Percentiles rank a stretch among this genome's conserved stretches.
Conservation (phyloP, 2,329 filamentous ascomycete species). For the Colletotrichum chlorophyti region DNA sequence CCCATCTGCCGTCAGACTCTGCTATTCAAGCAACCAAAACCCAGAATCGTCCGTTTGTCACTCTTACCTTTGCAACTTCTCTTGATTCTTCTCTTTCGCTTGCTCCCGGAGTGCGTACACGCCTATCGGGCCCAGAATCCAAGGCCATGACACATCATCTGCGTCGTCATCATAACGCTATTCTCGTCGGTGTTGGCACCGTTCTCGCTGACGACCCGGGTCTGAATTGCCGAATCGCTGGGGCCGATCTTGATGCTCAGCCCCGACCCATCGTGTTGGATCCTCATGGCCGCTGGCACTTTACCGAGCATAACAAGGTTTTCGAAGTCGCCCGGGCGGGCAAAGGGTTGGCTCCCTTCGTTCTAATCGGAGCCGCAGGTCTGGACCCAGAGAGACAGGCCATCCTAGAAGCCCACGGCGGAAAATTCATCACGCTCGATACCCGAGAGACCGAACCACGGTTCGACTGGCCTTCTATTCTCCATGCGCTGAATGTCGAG, state of each 20-base stretch:
- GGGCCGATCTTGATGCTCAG: slow-evolving; percentile 62
- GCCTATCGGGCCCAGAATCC: slow-evolving; percentile 80
- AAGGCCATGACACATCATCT: slow-evolving; percentile 96
- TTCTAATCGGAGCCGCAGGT: slow-evolving; percentile 61
- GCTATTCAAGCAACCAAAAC: slow-evolving; percentile 7
- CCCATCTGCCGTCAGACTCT: slow-evolving; percentile 34
- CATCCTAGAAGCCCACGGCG: slow-evolving; percentile 57
- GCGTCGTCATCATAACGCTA: slow-evolving; percentile 81
- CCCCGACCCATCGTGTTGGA: slow-evolving; percentile 86
- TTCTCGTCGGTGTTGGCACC: slow-evolving; percentile 85
- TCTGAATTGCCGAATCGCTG: slow-evolving; percentile 79
- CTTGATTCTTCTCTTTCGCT: slow-evolving; percentile 83
- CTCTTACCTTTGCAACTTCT: slow-evolving; percentile 89
- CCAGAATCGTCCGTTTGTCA: slow-evolving; percentile 60
- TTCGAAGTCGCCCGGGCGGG: slow-evolving; percentile 69
- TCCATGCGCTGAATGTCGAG: slow-evolving; percentile 62
- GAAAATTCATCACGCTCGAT: slow-evolving; percentile 55
- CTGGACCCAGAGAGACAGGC: slow-evolving; percentile 47
- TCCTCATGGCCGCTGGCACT: slow-evolving; percentile 76
- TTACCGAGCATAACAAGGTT: slow-evolving; percentile 67
- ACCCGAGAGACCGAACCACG: slow-evolving; percentile 40
- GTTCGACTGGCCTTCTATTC: slow-evolving; percentile 70
- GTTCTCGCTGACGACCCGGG: slow-evolving; percentile 85
- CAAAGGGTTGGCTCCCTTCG: slow-evolving; percentile 75
- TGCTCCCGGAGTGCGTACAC: slow-evolving; percentile 79